Base-by-base conservation (phyloP, 108 stramenopile species). In the Skeletonema tropicum region DNA sequence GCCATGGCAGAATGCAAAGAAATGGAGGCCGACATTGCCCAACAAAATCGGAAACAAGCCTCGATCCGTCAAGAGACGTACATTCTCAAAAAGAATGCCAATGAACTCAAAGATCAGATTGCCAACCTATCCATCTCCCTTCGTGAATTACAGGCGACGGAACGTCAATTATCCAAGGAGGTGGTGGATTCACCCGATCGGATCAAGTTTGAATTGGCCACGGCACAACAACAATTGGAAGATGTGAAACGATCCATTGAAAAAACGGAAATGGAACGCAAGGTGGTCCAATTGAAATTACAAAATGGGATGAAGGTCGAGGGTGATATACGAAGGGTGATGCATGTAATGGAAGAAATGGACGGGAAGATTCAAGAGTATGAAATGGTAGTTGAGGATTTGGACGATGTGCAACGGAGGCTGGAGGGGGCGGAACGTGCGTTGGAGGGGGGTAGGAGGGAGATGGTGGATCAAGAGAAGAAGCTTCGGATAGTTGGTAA, bases 81-180 rank as follows among this genome's bases (percentile, higher is more conserved):
- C 17, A 70, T 76, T 38, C 85, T 94, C 25, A 94, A 96, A 78
- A 91, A 88, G 64, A 74, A 84, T 60, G 88, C 87, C 67, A 93
- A 87, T 64, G 89, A 85, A 35, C 70, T 96, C 13, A 88, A 93
- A 66, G 93, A 96, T 82, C 85, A 92, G 70, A 76, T 94, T 31
- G 89, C 87, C 31, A 89, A 89, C 15, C 78, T 88, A 0, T 76
- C 76, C 23, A 88, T 94, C 67, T 83, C 89, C 3, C 75, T 96
- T 1, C 80, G 93, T 66, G 96, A 96, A 55, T 68, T 84, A 3
- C 83, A 91, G 64, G 82, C 70, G 1, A 89, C 89, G 65, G 89
- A 89, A 67, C 87, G 89, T 59, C 73, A 85, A 25, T 65, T 96
- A 60, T 68, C 57, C 42, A 65, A 83, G 26, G 82, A 93, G 69